Conservation (phyloP, 345 rosid genomes). For the Eucalyptus microcorys region DNA sequence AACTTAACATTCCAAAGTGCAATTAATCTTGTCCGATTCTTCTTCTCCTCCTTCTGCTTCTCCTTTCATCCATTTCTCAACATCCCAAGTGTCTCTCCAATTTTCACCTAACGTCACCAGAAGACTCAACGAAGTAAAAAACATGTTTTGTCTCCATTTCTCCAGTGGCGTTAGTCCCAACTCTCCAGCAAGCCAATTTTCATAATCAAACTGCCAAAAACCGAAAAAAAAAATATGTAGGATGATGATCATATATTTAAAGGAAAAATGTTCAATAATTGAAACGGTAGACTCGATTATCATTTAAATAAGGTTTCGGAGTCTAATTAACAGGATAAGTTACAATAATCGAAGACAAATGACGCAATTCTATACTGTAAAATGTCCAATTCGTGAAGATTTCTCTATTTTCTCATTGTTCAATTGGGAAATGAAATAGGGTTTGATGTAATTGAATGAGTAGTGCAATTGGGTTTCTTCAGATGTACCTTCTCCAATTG, state of each 20-base stretch:
- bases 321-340: neutral
- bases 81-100: neutral
- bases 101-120: neutral
- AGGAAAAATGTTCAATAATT: neutral
- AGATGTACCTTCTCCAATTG: neutral
- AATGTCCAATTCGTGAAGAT: neutral
- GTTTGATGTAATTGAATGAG: neutral
- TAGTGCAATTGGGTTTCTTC: neutral
- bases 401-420: neutral
- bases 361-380: neutral
- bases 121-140: neutral
- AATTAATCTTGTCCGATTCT: neutral
- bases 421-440: neutral
- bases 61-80: neutral
- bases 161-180: neutral
- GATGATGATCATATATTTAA: neutral
- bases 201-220: neutral
- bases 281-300: neutral
- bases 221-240: neutral
- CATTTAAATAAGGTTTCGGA: neutral
- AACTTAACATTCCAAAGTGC: neutral
- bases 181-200: neutral
- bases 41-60: neutral
- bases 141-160: neutral
- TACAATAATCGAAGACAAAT: neutral